Evolutionary conservation across 768 basidiomycete genomes (phyloP).

Genomic region (Kwoniella newhampshirensis): DNA sequence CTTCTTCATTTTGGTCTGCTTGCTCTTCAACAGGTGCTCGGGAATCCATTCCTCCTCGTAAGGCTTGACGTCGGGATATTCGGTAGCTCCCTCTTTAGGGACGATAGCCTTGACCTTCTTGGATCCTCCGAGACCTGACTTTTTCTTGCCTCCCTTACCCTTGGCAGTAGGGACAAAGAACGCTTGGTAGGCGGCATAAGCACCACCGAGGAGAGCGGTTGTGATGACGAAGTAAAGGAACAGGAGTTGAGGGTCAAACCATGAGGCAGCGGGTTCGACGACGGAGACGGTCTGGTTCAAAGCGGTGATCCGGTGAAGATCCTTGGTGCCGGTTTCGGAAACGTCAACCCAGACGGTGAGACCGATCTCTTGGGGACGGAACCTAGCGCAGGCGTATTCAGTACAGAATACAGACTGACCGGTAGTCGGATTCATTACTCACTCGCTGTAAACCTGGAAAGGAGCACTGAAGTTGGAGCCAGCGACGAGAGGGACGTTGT

Average conservation of each 20-base stretch:
- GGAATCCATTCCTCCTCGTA: constrained; percentile 56
- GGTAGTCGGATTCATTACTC: constrained; percentile 16
- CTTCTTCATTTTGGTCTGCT: constrained; percentile 32
- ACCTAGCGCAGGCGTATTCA: constrained; percentile 22
- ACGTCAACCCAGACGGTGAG: constrained; percentile 52
- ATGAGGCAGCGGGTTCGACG: constrained; percentile 49
- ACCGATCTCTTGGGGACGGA: constrained; percentile 49
- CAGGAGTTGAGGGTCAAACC: constrained; percentile 53
- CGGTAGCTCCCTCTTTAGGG: constrained; percentile 30
- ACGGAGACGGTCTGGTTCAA: constrained; percentile 54
- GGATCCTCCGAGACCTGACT: constrained; percentile 18
- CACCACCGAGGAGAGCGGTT: constrained; percentile 36
- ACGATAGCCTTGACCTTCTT: constrained; percentile 35
- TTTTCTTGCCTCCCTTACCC: constrained; percentile 14
- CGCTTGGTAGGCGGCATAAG: constrained; percentile 45
- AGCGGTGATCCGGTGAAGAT: constrained; percentile 47
- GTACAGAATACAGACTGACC: neutral
- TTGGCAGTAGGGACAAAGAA: constrained; percentile 25
- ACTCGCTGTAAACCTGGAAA: constrained; percentile 49
- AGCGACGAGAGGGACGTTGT: constrained; percentile 48
- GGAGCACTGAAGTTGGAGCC: constrained; percentile 50
- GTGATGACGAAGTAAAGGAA: constrained; percentile 53
- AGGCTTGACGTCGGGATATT: constrained; percentile 48
- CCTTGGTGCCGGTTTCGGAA: constrained; percentile 24
- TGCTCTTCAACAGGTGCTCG: constrained; percentile 46